Base-by-base conservation (phyloP, 2,329 filamentous ascomycete genomes). In the Albifimbria verrucaria region DNA sequence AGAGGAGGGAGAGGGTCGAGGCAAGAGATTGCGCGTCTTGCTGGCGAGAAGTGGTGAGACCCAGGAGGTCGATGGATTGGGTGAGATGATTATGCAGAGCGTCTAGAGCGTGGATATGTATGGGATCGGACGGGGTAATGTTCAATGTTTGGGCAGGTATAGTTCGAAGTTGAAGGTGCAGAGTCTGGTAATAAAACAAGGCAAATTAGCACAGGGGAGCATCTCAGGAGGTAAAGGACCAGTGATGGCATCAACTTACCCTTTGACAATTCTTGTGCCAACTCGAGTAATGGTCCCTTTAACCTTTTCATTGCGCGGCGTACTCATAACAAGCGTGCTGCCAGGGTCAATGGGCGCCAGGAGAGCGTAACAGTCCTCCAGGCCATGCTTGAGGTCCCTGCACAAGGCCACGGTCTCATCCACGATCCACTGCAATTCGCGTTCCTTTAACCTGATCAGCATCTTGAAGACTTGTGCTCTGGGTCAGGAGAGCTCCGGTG, bases 221-320 rank as follows among this genome's bases (percentile, higher is more conserved):
- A 32, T 25, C 22, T n/a, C n/a, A n/a, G n/a, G n/a, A n/a, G n/a
- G n/a, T n/a, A n/a, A 21, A 26, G 46, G 24, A 26, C 15, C 10
- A 32, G 56, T 54, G 36, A 17, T 18, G 48, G 48, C n/a, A 36
- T 25, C 4, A 6, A 79, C 86, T 62, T 77, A 92, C 90, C 92
- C 93, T 69, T 96, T 96, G 57, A 96, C 88, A 58, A 99, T 88
- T 49, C 88, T 85, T n/a, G 90, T 90, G 39, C 94, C 94, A 32
- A 96, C 85, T 51, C 94, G 85, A 1, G 93, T 97, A 55, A 97
- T 84, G 62, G 91, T 90, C 18, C 94, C 94, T 71, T 99, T 99
- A 57, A 97, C 86, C 60, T 83, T 85, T 74, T 99, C 94, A 52
- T 90, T 93, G 52, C 92, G 84, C 52, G 88, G 82, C 15, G 92